Percentiles rank a stretch among this genome's conserved stretches.
Evolutionary conservation across 495 filamentous ascomycete species (phyloP).

Genomic region (Tuber aestivum): DNA sequence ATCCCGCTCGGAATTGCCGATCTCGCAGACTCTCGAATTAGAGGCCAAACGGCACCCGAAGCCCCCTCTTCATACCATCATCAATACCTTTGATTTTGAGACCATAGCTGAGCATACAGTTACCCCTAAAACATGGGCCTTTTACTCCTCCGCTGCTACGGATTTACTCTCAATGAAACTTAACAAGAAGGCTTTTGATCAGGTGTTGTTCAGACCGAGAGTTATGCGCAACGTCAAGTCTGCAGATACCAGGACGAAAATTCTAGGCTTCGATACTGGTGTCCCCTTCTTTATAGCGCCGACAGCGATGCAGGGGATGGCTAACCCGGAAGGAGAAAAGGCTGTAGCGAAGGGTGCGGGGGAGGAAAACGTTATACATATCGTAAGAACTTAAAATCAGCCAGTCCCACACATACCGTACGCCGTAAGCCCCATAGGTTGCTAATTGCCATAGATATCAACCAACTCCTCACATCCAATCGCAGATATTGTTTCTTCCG

Average conservation of each 20-base stretch:
- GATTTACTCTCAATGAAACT: slow-evolving; percentile 58
- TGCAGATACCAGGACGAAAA: slow-evolving; percentile 53
- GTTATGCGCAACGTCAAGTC: slow-evolving; percentile 62
- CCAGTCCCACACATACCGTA: not conserved
- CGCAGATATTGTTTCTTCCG: slow-evolving; percentile 54
- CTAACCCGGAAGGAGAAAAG: slow-evolving; percentile 50
- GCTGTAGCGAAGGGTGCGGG: slow-evolving; percentile 48
- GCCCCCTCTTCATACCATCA: slow-evolving; percentile 61
- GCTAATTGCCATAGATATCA: slow-evolving; percentile 49
- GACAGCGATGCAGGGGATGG: slow-evolving; percentile 48
- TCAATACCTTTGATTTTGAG: slow-evolving; percentile 71
- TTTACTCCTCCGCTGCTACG: slow-evolving; percentile 74
- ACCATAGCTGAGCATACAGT: slow-evolving; percentile 56
- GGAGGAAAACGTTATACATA: slow-evolving; percentile 53
- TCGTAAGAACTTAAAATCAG: slow-evolving; percentile 45
- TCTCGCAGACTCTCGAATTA: not conserved
- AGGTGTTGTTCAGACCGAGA: slow-evolving; percentile 67
- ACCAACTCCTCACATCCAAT: slow-evolving; percentile 67
- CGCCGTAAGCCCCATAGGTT: not conserved
- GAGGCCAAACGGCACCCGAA: slow-evolving; percentile 42
- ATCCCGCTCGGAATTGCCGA: not conserved
- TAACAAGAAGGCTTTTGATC: slow-evolving; percentile 54
- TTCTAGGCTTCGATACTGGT: slow-evolving; percentile 53
- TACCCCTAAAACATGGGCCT: slow-evolving; percentile 71
- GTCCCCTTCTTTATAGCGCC: slow-evolving; percentile 47